Percentiles rank a stretch among this genome's conserved stretches.
Evolutionary conservation across 768 basidiomycete genomes (phyloP).

Genomic region (Tulasnella sp.): DNA sequence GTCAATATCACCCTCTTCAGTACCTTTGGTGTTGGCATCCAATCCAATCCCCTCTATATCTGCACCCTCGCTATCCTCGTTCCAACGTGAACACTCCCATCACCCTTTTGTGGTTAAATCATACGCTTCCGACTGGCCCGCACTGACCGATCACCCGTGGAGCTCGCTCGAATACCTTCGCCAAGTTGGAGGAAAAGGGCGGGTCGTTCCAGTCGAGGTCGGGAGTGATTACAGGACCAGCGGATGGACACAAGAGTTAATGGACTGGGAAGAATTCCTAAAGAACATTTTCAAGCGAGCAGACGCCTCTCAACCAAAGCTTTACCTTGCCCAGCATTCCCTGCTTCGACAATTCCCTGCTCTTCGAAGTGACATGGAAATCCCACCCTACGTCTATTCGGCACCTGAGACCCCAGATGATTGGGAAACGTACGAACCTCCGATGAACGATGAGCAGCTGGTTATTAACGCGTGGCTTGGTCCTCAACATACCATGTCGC

Average conservation of each 20-base stretch:
- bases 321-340: conserved; percentile 90
- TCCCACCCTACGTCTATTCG: conserved; percentile 91
- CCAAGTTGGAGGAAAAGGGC: conserved; percentile 71
- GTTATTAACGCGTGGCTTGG: conserved; percentile 84
- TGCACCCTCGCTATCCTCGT: conserved; percentile 63
- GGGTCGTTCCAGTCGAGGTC: conserved; percentile 88
- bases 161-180: conserved; percentile 67
- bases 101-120: conserved; percentile 75
- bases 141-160: conserved; percentile 73
- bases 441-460: conserved; percentile 64
- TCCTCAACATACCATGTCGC: conserved; percentile 75
- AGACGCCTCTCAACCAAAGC: conserved; percentile 29
- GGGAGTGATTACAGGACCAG: conserved; percentile 79
- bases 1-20: conserved; percentile 34
- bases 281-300: conserved; percentile 47
- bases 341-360: conserved; percentile 82
- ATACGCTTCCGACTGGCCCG: conserved; percentile 76
- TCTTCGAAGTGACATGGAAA: conserved; percentile 69
- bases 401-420: conserved; percentile 52
- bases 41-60: conserved; percentile 50
- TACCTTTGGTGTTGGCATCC: conserved; percentile 38
- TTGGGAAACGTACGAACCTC: conserved; percentile 62
- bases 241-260: conserved; percentile 80
- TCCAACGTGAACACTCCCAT: conserved; percentile 51
- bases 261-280: conserved; percentile 79